Evolutionary conservation across 371 early-diverging fungal genomes (phyloP), one percentile per base, ranked within the genome.

Genomic region (Nematocida sp.): DNA sequence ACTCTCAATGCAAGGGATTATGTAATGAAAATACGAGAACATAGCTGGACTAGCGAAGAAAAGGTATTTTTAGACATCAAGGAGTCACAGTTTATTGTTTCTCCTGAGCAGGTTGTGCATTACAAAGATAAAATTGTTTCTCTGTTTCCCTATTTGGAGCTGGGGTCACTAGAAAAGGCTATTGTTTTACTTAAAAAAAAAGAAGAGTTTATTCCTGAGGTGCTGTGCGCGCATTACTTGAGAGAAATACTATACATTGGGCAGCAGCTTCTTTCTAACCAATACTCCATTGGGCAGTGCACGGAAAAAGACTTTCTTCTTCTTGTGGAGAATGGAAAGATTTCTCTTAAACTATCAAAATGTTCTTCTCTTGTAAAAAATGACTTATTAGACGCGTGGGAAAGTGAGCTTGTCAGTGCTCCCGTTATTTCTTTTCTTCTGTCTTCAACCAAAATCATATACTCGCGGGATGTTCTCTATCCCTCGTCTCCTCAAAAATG

Each of bases 1-100:
- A 68, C 69, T 25, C 69, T 68, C n/a, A 68, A 68, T 68, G 69
- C 69, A 0, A 23, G 33, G 2, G 69, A 68, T 56, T 68, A 68
- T 59, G 60, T 35, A 11, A 35, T 68, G 33, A 68, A 33, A 20
- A 26, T 5, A 3, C 35, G 23, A 45, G 59, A 56, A 48, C 36
- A 48, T 47, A 13, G 38, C 16, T 16, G 30, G 30, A 38, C 59
- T 13, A 40, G 25, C 32, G 69, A 9, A 2, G 48, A 56, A 23
- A 42, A 54, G 32, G 11, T 25, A 9, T 28, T 23, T 11, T 33
- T 13, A 13, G 28, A 33, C 20, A 16, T 54, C 28, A 25, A 30
- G 13, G 45, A 13, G 13, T 13, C 13, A 13, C 20, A 13, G 20
- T 20, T 13, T 20, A 40, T n/a, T 38, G 33, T 59, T 59, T 56